Conservation (phyloP, 176 grass and related monocot genomes). For the Oryza longistaminata region DNA sequence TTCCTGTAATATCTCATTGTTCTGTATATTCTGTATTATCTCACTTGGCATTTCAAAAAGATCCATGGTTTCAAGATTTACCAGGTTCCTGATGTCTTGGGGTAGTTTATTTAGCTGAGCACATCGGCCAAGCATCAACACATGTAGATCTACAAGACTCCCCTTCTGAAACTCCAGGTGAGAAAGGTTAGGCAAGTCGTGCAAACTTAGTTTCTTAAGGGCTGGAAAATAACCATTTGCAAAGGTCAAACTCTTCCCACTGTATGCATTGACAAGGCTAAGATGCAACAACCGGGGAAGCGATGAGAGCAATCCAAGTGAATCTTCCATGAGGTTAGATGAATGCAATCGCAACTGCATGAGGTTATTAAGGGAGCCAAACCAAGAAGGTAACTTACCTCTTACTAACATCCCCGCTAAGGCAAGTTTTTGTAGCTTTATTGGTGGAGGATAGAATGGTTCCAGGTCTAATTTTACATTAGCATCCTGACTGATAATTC, state of each 20-base stretch:
- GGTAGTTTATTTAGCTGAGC: conserved; percentile 32
- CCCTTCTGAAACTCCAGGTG: conserved; percentile 39
- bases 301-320: neutral
- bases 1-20: neutral
- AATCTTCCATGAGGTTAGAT: conserved; percentile 40
- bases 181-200: conserved; percentile 26
- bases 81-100: conserved; percentile 41
- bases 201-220: conserved; percentile 33
- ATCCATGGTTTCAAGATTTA: conserved; percentile 28
- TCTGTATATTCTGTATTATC: conserved; percentile 21
- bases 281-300: conserved; percentile 47
- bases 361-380: conserved; percentile 31
- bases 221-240: conserved; percentile 1
- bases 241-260: conserved; percentile 27
- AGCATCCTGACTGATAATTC: conserved; percentile 17
- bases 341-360: conserved; percentile 28
- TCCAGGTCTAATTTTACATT: conserved; percentile 37
- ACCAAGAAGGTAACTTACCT: conserved; percentile 39
- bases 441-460: conserved; percentile 29
- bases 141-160: conserved; percentile 15
- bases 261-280: conserved; percentile 37
- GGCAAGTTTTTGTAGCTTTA: conserved; percentile 37
- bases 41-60: conserved; percentile 39
- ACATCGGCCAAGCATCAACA: conserved; percentile 26
- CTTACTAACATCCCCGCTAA: conserved; percentile 35